phyloP scores from a whole-genome alignment of 805 yeast genomes.

The Metschnikowia vanudenii region DNA sequence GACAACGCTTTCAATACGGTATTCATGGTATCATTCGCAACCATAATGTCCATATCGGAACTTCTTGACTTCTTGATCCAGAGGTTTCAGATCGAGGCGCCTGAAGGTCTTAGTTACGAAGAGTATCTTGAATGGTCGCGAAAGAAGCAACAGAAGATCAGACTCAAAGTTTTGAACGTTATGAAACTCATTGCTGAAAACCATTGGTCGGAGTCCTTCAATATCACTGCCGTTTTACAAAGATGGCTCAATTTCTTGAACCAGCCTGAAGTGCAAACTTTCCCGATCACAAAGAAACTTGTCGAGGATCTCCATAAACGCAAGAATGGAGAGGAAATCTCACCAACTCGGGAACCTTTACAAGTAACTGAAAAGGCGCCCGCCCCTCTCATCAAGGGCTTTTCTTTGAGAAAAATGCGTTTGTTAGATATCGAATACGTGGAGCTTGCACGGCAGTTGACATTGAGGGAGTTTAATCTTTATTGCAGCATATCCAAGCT shows the following conservation, averaged over 20 bases:
- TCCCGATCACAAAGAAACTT: slow-evolving; percentile 30
- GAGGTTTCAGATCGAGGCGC: slow-evolving; percentile 72
- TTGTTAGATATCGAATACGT: slow-evolving; percentile 67
- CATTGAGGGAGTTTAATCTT: slow-evolving; percentile 69
- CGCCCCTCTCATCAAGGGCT: slow-evolving; percentile 39
- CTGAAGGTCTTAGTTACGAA: slow-evolving; percentile 82
- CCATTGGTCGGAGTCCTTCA: slow-evolving; percentile 67
- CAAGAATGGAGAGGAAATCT: slow-evolving; percentile 28
- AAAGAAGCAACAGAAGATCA: slow-evolving; percentile 65
- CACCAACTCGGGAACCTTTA: slow-evolving; percentile 22
- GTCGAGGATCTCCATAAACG: slow-evolving; percentile 25
- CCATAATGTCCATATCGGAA: slow-evolving; percentile 67
- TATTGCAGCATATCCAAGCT: slow-evolving; percentile 66
- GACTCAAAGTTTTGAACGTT: slow-evolving; percentile 61
- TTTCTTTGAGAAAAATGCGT: slow-evolving; percentile 41
- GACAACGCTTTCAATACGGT: slow-evolving; percentile 66
- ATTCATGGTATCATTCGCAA: slow-evolving; percentile 70
- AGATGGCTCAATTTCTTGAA: slow-evolving; percentile 34
- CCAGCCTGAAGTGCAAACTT: slow-evolving; percentile 23
- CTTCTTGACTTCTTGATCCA: slow-evolving; percentile 57
- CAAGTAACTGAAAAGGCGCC: slow-evolving; percentile 38
- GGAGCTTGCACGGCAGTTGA: slow-evolving; percentile 81
- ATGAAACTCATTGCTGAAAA: slow-evolving; percentile 65
- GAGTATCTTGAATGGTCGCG: slow-evolving; percentile 78
- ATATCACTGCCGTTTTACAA: slow-evolving; percentile 41